Conservation (phyloP, 495 filamentous ascomycete species). For the Sporormia fimetaria region DNA sequence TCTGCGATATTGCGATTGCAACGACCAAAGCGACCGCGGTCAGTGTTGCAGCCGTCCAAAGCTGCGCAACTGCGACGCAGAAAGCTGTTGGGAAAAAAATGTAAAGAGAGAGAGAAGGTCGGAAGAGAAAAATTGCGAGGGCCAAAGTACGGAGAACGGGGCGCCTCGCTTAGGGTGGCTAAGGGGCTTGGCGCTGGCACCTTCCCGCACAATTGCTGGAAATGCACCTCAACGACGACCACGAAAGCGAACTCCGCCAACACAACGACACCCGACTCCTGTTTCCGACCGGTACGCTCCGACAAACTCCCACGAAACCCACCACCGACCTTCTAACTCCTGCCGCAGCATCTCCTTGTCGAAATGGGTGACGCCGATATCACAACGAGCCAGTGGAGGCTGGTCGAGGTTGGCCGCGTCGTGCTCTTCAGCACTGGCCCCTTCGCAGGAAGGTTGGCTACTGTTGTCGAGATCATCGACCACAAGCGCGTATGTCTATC, state of each 20-base stretch:
- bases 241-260: conserved; percentile 6
- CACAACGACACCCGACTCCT: conserved; percentile 13
- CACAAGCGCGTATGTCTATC: conserved; percentile 91
- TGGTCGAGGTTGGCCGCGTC: conserved; percentile 94
- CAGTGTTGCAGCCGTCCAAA: no score
- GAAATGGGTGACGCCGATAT: conserved; percentile 60
- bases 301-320: neutral
- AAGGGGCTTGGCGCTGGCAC: neutral
- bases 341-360: conserved; percentile 16
- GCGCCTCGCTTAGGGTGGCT: no score
- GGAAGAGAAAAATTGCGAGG: no score
- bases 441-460: conserved; percentile 72
- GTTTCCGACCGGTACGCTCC: conserved; percentile 23
- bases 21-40: no score
- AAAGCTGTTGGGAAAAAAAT: no score
- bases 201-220: conserved; percentile 5
- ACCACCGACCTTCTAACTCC: conserved; percentile 7
- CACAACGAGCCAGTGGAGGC: conserved; percentile 65
- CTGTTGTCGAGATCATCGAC: conserved; percentile 98
- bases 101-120: no score
- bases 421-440: conserved; percentile 70
- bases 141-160: no score
- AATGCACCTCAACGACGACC: conserved; percentile 1
- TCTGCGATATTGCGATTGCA: no score
- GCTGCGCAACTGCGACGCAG: no score